Base-by-base conservation (phyloP, 2,329 filamentous ascomycete genomes). In the Cladosporium phlei region DNA sequence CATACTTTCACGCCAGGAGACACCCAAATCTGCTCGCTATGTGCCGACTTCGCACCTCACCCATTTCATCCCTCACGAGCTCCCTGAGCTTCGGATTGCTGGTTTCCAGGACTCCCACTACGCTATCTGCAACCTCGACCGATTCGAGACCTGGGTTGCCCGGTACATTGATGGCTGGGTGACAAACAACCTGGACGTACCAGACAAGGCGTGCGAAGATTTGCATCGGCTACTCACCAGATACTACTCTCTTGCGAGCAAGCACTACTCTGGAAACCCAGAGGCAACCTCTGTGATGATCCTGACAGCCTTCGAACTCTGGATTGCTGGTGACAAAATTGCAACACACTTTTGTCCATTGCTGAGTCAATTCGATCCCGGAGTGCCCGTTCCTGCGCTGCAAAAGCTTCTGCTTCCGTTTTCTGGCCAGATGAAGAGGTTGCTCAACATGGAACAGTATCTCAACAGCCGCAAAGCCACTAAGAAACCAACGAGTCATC, bases 281-380 rank as follows among this genome's bases (percentile, higher is more conserved):
- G 74, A 77, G 38, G 69, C 75, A 19, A 74, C 70, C 52, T 80
- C 79, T 21, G 48, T 62, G 0, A 70, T 77, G 54, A 60, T 84
- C 0, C 66, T 86, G 1, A 70, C 65, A 6, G 32, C 79, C 0
- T 72, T 85, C 56, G 74, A 79, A 38, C 52, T 82, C 0, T 86
- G 81, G 82, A 58, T 75, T 2, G 55, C 59, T 1, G 70, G 84
- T 58, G 83, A 86, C 51, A 55, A 64, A 9, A 60, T 57, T n/a
- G 73, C 75, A 0, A 61, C 68, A 0, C 9, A 34, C 0, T 49
- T 52, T 0, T 78, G 68, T 37, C 72, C 74, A 0, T 58, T 83
- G 0, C 61, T 86, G 0, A 21, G 38, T 0, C 62, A 77, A 0
- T 82, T 75, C 43, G 66, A 74, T 10, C 77, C 80, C 0, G 64